Evolutionary conservation across 2,329 filamentous ascomycete genomes (phyloP).

Genomic region (Phialemoniopsis sp.): DNA sequence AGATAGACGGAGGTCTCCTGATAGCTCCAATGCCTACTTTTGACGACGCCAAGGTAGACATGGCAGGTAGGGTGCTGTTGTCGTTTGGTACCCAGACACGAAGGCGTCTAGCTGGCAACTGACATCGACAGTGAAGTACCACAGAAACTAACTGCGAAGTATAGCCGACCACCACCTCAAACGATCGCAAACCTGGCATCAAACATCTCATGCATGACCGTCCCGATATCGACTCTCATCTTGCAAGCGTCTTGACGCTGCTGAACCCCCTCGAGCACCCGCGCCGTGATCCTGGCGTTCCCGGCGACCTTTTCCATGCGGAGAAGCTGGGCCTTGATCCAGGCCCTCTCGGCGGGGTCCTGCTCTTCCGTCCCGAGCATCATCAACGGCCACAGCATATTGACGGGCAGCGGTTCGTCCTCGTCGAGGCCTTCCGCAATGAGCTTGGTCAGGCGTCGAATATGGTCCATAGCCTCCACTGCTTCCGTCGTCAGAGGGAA

Average conservation of each 20-base stretch:
- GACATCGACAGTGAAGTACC: no score
- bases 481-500: constrained; percentile 48
- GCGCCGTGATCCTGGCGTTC: constrained; percentile 38
- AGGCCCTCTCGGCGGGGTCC: constrained; percentile 37
- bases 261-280: constrained; percentile 41
- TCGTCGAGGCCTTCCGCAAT: constrained; percentile 35
- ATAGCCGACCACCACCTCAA: no score
- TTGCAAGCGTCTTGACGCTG: constrained; percentile 33
- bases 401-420: constrained; percentile 45
- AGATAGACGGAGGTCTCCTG: no score
- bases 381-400: constrained; percentile 52
- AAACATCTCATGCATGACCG: constrained; percentile 43
- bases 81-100: no score
- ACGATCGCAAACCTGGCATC: constrained; percentile 50
- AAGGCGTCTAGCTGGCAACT: no score
- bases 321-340: constrained; percentile 47
- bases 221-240: constrained; percentile 35
- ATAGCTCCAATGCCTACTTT: no score
- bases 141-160: no score
- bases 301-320: constrained; percentile 39
- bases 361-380: constrained; percentile 53
- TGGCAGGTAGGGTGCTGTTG: no score
- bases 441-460: constrained; percentile 39
- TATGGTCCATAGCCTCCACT: constrained; percentile 40
- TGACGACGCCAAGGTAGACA: no score